Evolutionary conservation across 2,329 filamentous ascomycete genomes (phyloP).

Genomic region (Xylaria arbuscula): DNA sequence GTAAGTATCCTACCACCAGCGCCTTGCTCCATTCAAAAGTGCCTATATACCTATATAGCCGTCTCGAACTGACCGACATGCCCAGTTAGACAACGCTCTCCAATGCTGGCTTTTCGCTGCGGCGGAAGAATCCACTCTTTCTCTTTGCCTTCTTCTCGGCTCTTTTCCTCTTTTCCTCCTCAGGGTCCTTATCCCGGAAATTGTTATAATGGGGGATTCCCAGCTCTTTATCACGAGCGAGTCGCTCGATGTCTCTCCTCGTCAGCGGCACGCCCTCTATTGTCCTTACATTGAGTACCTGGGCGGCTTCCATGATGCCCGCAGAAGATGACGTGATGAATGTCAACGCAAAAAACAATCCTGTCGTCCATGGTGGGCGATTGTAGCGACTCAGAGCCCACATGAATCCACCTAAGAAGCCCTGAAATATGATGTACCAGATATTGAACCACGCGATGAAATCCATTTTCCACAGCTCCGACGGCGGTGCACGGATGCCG

Average conservation of each 20-base stretch:
- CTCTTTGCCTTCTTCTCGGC: conserved; percentile 49
- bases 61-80: conserved; percentile 3
- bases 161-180: conserved; percentile 55
- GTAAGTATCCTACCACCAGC: conserved; percentile 15
- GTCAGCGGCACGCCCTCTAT: conserved; percentile 77
- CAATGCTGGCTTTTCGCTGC: conserved; percentile 37
- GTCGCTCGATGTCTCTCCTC: conserved; percentile 62
- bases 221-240: conserved; percentile 63
- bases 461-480: conserved; percentile 79
- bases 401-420: conserved; percentile 80
- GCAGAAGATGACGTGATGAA: conserved; percentile 75
- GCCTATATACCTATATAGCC: no score
- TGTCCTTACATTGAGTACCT: conserved; percentile 77
- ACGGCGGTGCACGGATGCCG: conserved; percentile 74
- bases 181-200: conserved; percentile 62
- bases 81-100: conserved; percentile 32
- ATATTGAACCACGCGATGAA: conserved; percentile 83
- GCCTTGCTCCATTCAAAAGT: conserved; percentile 30
- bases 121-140: conserved; percentile 33
- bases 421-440: conserved; percentile 82
- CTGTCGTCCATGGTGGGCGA: conserved; percentile 83
- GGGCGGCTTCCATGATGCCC: conserved; percentile 75
- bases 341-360: conserved; percentile 79
- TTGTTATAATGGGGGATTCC: conserved; percentile 71
- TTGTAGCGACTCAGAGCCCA: conserved; percentile 80